Conservation (phyloP, 2,329 filamentous ascomycete genomes). For the Botryotinia globosa region DNA sequence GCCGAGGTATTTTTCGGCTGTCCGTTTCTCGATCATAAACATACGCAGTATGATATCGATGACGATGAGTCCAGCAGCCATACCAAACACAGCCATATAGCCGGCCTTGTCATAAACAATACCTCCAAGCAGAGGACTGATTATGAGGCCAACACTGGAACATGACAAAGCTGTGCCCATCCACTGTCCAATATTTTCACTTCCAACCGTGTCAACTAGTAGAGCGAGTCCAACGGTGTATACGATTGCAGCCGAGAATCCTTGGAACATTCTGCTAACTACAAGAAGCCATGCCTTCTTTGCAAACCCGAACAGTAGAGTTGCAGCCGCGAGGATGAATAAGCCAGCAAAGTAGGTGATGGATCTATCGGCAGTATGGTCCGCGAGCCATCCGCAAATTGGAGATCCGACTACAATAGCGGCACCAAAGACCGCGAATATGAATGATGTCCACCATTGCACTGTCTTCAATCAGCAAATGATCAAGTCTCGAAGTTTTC, state of each 20-base stretch:
- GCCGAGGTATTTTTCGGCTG: slow-evolving; percentile 46
- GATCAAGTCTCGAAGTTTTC: background rate
- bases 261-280: slow-evolving; percentile 20
- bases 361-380: slow-evolving; percentile 58
- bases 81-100: slow-evolving; percentile 58
- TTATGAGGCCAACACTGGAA: slow-evolving; percentile 53
- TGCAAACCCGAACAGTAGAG: slow-evolving; percentile 61
- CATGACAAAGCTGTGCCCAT: slow-evolving; percentile 60
- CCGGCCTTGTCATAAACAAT: slow-evolving; percentile 42
- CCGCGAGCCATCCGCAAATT: slow-evolving; percentile 42
- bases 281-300: slow-evolving; percentile 10
- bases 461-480: slow-evolving; percentile 8
- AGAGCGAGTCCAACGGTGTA: slow-evolving; percentile 71
- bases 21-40: slow-evolving; percentile 54
- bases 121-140: slow-evolving; percentile 45
- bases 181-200: slow-evolving; percentile 54
- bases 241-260: slow-evolving; percentile 60
- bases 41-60: slow-evolving; percentile 54
- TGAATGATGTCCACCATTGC: slow-evolving; percentile 22
- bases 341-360: slow-evolving; percentile 62
- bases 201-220: slow-evolving; percentile 66
- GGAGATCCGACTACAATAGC: slow-evolving; percentile 20
- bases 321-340: slow-evolving; percentile 39
- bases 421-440: slow-evolving; percentile 22
- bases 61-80: slow-evolving; percentile 53